These are phyloP conservation scores for Alisma plantagoaquatica DNA, from an alignment of 106 monocot genomes.

Conservation along the genomic window DNA sequence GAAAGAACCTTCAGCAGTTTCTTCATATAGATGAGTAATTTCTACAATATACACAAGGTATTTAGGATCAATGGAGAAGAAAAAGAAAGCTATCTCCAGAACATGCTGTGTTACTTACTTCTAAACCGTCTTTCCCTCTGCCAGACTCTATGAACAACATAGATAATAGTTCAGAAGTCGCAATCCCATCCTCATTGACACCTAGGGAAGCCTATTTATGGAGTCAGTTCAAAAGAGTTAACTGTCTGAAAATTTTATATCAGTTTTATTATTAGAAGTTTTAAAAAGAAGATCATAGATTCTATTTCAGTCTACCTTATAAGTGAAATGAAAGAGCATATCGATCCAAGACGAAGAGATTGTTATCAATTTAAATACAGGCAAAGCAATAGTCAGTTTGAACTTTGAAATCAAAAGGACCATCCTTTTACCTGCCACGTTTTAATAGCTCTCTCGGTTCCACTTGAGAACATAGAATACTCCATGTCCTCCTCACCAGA, in stretches of 20 bases:
- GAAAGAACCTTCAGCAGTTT: neutral
- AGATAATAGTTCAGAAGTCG: slow-evolving; percentile 63
- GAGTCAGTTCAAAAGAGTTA: too few relatives aligned
- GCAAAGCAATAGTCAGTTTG: too few relatives aligned
- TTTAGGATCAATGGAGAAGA: too few relatives aligned
- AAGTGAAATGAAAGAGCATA: too few relatives aligned
- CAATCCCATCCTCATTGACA: slow-evolving; percentile 47
- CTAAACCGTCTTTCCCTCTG: neutral
- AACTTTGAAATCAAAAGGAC: too few relatives aligned
- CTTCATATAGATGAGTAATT: neutral
- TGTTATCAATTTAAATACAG: too few relatives aligned
- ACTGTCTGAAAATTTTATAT: too few relatives aligned
- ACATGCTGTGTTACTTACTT: neutral
- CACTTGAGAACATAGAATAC: slow-evolving; percentile 62
- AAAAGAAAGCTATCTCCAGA: too few relatives aligned
- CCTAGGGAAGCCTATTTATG: slow-evolving; percentile 71
- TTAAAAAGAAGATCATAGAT: too few relatives aligned
- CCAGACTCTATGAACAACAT: slow-evolving; percentile 33
- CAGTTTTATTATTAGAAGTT: too few relatives aligned
- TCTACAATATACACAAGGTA: neutral
- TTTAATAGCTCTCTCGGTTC: slow-evolving; percentile 94
- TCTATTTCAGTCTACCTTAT: too few relatives aligned
- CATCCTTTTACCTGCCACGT: slow-evolving; percentile 99
- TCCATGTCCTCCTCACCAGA: slow-evolving; percentile 98
- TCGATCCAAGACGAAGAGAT: too few relatives aligned